Percentiles rank a stretch among this genome's conserved stretches.
Evolutionary conservation across 768 basidiomycete species (phyloP).

Genomic region (Amanita subjunquillea): DNA sequence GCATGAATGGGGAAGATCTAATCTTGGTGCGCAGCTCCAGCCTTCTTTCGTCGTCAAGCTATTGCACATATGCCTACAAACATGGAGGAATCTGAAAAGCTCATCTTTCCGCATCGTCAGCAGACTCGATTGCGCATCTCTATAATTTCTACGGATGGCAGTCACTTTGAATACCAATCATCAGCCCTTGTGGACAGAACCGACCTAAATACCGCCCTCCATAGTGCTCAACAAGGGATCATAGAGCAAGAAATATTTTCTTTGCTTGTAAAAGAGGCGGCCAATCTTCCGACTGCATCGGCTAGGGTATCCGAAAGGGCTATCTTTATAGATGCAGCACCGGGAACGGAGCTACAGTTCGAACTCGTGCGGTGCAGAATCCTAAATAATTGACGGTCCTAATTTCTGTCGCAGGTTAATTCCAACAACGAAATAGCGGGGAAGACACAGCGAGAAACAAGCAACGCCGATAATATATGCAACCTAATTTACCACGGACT

Average conservation of each 20-base stretch:
- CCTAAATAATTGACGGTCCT: background rate
- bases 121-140: constrained; percentile 54
- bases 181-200: constrained; percentile 27
- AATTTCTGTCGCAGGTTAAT: constrained; percentile 22
- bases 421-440: constrained; percentile 10
- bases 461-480: constrained; percentile 29
- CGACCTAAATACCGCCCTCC: constrained; percentile 41
- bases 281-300: constrained; percentile 62
- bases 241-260: constrained; percentile 78
- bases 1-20: background rate
- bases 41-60: constrained; percentile 54
- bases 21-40: constrained; percentile 37
- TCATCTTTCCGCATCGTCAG: constrained; percentile 60
- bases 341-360: constrained; percentile 56
- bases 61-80: constrained; percentile 56
- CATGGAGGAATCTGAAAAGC: constrained; percentile 27
- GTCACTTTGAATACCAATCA: constrained; percentile 22
- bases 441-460: constrained; percentile 7
- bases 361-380: constrained; percentile 47
- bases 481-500: constrained; percentile 61
- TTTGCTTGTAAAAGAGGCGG: constrained; percentile 66
- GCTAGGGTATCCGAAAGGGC: constrained; percentile 72
- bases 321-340: constrained; percentile 69
- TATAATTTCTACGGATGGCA: constrained; percentile 24
- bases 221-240: constrained; percentile 56